Evolutionary conservation across 805 yeast genomes (phyloP).

Genomic region (Pichia heedii): DNA sequence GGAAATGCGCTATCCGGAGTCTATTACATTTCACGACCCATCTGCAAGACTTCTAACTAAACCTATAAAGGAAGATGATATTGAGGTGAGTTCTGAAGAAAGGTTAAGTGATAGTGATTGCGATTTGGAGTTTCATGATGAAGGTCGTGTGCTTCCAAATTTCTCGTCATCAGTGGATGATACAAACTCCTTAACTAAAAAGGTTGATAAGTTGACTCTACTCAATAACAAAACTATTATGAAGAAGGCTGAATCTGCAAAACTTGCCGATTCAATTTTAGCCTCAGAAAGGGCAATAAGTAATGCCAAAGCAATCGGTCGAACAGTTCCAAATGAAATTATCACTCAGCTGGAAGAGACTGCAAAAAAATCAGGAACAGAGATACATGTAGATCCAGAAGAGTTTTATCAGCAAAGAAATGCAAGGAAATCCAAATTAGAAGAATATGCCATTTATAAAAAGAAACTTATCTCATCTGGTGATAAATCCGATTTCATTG

Average conservation of each 20-base stretch:
- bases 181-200: background rate
- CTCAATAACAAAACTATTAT: conserved; percentile 23
- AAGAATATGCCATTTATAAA: conserved; percentile 50
- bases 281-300: conserved; percentile 54
- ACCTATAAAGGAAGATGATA: conserved; percentile 8
- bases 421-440: conserved; percentile 41
- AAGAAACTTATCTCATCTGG: conserved; percentile 49
- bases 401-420: conserved; percentile 40
- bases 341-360: conserved; percentile 22
- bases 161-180: conserved; percentile 29
- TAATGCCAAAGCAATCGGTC: conserved; percentile 38
- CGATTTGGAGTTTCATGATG: conserved; percentile 54
- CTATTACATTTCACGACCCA: conserved; percentile 67
- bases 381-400: conserved; percentile 36
- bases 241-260: conserved; percentile 40
- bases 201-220: conserved; percentile 18
- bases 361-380: conserved; percentile 32
- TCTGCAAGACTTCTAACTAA: conserved; percentile 41
- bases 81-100: conserved; percentile 42
- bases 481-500: conserved; percentile 22
- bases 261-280: conserved; percentile 44
- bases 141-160: conserved; percentile 50
- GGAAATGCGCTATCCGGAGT: conserved; percentile 27
- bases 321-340: conserved; percentile 26
- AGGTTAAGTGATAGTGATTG: conserved; percentile 51